Base-by-base conservation (phyloP, 2,329 filamentous ascomycete genomes). In the Hymenoscyphus scutula region DNA sequence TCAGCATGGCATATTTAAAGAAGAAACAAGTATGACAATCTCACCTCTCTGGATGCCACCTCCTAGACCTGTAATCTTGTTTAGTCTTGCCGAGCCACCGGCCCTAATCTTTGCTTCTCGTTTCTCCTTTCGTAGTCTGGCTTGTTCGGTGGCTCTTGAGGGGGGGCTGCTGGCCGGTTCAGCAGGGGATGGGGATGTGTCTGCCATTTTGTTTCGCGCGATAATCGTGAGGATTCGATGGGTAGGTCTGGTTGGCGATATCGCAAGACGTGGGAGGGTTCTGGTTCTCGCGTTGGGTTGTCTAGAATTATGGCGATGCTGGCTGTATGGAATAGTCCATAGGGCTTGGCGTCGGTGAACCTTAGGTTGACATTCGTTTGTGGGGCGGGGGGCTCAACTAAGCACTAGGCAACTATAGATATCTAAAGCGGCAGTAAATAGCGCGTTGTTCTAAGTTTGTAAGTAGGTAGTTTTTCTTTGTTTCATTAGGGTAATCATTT, bases 21-120 rank as follows among this genome's bases (percentile, higher is more conserved):
- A 30, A n/a, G 4, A 32, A 34, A 27, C 56, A 53, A 37, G 25
- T 51, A 56, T n/a, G 27, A 11, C 2, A 17, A 19, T 53, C 60
- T 17, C 60, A 82, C 81, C 79, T 76, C 77, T 70, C 67, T 77
- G 75, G n/a, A 83, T 58, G 65, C 82, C 81, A 30, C 86, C 87
- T 61, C 87, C 87, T 29, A 91, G 77, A 1, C 88, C 87, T 13
- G 88, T 91, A 75, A 95, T 95, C 75, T 84, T 89, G 71, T 90
- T 87, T 65, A 95, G 77, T 64, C 91, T 80, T 45, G 86, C 83
- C 19, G 86, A 84, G 62, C 89, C 90, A 64, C 88, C 87, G 57
- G 87, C 85, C 70, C 83, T 85, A 76, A 93, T 87, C 80, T 93
- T 94, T 62, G 89, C 90, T 74, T 92, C 88, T 56, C 90, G 84